Base-by-base conservation (phyloP, 306 rosid species). In the Phaseolus lunatus region DNA sequence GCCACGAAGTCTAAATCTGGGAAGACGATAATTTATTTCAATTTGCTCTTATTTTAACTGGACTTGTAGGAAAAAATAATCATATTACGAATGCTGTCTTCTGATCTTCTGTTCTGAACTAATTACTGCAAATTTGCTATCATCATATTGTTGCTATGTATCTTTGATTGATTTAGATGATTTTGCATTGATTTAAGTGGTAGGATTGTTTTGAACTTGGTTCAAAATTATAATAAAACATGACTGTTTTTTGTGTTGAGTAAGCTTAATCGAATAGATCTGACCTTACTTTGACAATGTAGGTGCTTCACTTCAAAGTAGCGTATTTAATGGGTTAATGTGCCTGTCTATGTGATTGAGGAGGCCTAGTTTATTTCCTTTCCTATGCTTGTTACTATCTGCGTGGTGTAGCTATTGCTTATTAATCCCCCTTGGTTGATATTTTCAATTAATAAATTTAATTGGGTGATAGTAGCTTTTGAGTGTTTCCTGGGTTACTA, bases 91-190 rank as follows among this genome's bases (percentile, higher is more conserved):
- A 12, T 65, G 29, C 26, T 23, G 57, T 62, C 45, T 48, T 52
- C 26, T 48, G 14, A 45, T 74, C 53, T 22, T 18, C 9, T 9
- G 65, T 20, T 37, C 18, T 26, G 66, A 63, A 48, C 67, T 54
- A 5, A 31, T 49, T 7, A 53, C 45, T 77, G 14, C 66, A 65
- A 50, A 50, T 81, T 14, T 70, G 64, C 14, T 11, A 19, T 10
- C 61, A n/a, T 52, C 27, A n/a, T 13, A 56, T 64, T 37, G n/a
- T 13, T 66, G 70, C 26, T 48, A 15, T 23, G 73, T 35, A 11
- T 39, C 48, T 20, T 41, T 71, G 31, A 50, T 50, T 72, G 78
- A 12, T 67, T 44, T 61, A 26, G 78, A 73, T 71, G 59, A 31
- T 31, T 57, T 73, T 58, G 26, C 54, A 39, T 37, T 58, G 14